Base-by-base conservation (phyloP, 805 yeast genomes). In the Ogataea nakhonphanomensis region DNA sequence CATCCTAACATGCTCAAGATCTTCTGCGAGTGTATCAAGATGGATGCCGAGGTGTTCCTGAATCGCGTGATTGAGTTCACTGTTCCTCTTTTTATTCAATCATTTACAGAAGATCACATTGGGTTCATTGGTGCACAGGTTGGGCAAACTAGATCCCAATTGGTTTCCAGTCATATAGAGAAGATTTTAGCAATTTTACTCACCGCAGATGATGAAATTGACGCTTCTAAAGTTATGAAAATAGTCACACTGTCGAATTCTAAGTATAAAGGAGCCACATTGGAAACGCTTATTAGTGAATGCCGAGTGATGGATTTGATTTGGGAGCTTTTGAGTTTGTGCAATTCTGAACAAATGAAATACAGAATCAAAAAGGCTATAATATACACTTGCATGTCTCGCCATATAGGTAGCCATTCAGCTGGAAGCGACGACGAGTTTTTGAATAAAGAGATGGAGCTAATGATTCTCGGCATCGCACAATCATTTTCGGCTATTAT, bases 401-500 rank as follows among this genome's bases (percentile, higher is more conserved):
- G 46, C 11, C 57, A 32, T 34, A 52, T 31, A 15, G 50, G 34
- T 41, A 46, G 33, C 12, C 53, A 13, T 23, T 48, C 33, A 48
- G 58, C 22, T 33, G 51, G 37, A 50, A 62, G 64, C 38, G 61
- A 58, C 25, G 67, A 65, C 29, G 49, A 44, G 5, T 40, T 51
- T 20, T 58, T 76, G 29, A 64, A 65, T 15, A 57, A 46, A 3
- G 75, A 70, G 40, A 64, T 83, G 32, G 78, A 74, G 20, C 75
- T 74, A 30, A 74, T 79, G 54, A 78, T 86, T 3, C 64, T 89
- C 10, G 95, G 90, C 43, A 68, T 89, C 12, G 81, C 86, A 4
- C 91, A 85, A 46, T 72, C 76, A 32, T 85, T 90, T 51, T 82
- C 95, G 5, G 89, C 86, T 47, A 78, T 81, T 15, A 78, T 90